Percentiles rank a stretch among this genome's conserved stretches.
phyloP scores from a whole-genome alignment of 768 basidiomycete genomes.

The Calvatia gigantea region DNA sequence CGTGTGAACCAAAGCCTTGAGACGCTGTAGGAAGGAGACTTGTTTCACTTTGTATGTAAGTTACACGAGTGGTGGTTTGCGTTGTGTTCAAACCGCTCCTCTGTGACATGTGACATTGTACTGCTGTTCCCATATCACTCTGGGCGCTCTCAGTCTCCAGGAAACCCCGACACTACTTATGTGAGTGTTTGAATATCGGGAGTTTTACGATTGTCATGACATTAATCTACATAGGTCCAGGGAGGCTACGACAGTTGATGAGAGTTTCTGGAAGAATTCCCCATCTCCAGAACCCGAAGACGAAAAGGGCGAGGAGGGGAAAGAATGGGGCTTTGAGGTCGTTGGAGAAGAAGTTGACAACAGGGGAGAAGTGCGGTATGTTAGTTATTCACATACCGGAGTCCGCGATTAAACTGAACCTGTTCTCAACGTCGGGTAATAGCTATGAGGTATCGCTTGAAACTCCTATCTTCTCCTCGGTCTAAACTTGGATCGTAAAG shows the following conservation, averaged over 20 bases:
- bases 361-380: conserved; percentile 28
- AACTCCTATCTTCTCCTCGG: not conserved
- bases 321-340: conserved; percentile 30
- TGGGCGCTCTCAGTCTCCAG: too few species aligned
- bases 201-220: not conserved
- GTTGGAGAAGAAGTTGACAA: conserved; percentile 38
- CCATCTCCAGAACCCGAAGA: conserved; percentile 10
- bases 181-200: not conserved
- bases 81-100: too few species aligned
- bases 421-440: not conserved
- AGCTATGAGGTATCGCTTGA: conserved; percentile 28
- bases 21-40: too few species aligned
- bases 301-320: conserved; percentile 17
- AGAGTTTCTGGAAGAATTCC: conserved; percentile 8
- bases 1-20: too few species aligned
- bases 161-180: too few species aligned
- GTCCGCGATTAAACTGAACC: too few species aligned
- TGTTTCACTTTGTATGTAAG: too few species aligned
- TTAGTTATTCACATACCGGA: too few species aligned
- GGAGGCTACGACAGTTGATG: not conserved
- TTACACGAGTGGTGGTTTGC: too few species aligned
- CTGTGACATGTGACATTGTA: too few species aligned
- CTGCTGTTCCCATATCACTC: too few species aligned
- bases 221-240: not conserved
- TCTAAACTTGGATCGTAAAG: conserved; percentile 22